Percentiles rank a stretch among this genome's conserved stretches.
Conservation (phyloP, 2,329 filamentous ascomycete species). For the Aspergillus sp. region DNA sequence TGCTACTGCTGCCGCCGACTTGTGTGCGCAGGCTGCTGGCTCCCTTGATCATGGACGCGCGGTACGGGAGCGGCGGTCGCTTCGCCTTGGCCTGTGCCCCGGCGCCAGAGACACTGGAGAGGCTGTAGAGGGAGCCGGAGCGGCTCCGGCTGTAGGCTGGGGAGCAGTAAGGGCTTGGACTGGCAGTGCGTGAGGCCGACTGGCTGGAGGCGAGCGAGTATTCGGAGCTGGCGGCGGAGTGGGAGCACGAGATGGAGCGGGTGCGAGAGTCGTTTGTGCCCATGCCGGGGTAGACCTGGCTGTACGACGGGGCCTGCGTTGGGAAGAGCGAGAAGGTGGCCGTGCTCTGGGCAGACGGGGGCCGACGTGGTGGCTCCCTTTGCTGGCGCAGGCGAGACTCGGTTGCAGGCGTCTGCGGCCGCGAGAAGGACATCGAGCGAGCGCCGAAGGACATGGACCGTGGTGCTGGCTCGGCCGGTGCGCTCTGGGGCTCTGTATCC, state of each 20-base stretch:
- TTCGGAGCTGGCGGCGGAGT: constrained; percentile 21
- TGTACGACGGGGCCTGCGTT: constrained; percentile 7
- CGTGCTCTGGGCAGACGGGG: constrained; percentile 27
- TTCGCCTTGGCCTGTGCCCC: constrained; percentile 1
- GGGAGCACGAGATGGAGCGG: constrained; percentile 19
- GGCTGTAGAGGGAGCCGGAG: constrained; percentile 24
- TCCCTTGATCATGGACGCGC: constrained; percentile 28
- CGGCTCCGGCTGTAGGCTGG: constrained; percentile 22
- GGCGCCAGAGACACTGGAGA: constrained; percentile 19
- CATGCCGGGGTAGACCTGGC: background rate
- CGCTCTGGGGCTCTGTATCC: constrained; percentile 23
- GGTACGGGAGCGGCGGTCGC: constrained; percentile 24
- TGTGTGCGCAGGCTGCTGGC: constrained; percentile 33
- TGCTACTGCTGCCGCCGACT: constrained; percentile 17
- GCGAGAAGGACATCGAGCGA: constrained; percentile 25
- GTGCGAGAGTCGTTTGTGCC: background rate
- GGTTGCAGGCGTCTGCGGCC: constrained; percentile 22
- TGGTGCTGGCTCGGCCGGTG: constrained; percentile 24
- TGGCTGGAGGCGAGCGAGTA: constrained; percentile 15
- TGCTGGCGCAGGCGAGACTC: constrained; percentile 21
- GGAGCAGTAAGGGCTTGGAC: constrained; percentile 20
- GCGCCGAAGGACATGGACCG: constrained; percentile 19
- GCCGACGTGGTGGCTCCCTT: constrained; percentile 21
- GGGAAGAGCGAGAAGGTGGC: constrained; percentile 21
- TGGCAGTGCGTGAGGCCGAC: constrained; percentile 20